Conservation (phyloP, 441 rosid species). For the Brassica hybrid region DNA sequence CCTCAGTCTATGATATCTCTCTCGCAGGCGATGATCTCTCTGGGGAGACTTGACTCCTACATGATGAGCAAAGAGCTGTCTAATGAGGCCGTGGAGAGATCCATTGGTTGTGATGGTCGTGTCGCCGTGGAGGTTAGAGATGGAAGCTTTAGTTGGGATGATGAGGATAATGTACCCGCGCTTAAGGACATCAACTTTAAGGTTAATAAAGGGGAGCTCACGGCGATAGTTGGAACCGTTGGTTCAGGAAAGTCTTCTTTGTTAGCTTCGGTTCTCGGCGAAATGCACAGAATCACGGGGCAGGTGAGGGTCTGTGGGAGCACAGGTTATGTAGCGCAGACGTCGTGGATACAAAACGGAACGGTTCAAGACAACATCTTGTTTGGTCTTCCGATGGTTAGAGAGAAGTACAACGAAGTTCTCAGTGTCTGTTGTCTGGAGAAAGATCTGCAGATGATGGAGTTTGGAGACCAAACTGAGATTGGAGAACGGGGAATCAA, state of each 20-base stretch:
- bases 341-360: slow-evolving; percentile 93
- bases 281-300: slow-evolving; percentile 87
- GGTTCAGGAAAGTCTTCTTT: slow-evolving; percentile 94
- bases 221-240: slow-evolving; percentile 91
- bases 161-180: slow-evolving; percentile 64
- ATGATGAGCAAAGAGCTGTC: slow-evolving; percentile 83
- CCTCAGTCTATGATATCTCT: slow-evolving; percentile 95
- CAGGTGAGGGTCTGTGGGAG: slow-evolving; percentile 78
- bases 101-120: slow-evolving; percentile 58
- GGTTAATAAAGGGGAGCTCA: slow-evolving; percentile 76
- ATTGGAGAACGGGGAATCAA: slow-evolving; percentile 97
- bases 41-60: slow-evolving; percentile 72
- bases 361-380: slow-evolving; percentile 88
- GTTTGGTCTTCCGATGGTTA: slow-evolving; percentile 80
- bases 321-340: slow-evolving; percentile 92
- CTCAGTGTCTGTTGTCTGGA: slow-evolving; percentile 79
- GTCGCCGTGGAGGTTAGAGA: slow-evolving; percentile 70
- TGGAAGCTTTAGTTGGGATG: slow-evolving; percentile 87
- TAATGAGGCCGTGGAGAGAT: slow-evolving; percentile 60
- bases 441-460: slow-evolving; percentile 94
- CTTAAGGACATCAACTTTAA: slow-evolving; percentile 65
- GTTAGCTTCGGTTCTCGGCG: slow-evolving; percentile 84
- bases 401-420: slow-evolving; percentile 62
- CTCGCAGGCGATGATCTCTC: slow-evolving; percentile 92
- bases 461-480: slow-evolving; percentile 92